Conservation (phyloP, 805 yeast genomes). For the Ogataea trehalophila region DNA sequence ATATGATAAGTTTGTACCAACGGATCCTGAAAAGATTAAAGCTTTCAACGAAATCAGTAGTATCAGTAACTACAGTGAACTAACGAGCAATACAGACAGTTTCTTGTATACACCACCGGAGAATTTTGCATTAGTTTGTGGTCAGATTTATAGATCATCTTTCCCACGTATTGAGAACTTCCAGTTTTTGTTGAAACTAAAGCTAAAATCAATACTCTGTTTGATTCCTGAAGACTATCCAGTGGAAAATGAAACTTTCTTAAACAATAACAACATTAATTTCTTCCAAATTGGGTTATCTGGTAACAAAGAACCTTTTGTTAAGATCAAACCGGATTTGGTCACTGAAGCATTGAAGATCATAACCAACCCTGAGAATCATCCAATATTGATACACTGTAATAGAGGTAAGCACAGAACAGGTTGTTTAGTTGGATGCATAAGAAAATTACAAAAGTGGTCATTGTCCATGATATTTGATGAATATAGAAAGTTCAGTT, state of each 20-base stretch:
- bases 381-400: conserved; percentile 90
- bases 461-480: conserved; percentile 90
- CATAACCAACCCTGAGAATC: conserved; percentile 79
- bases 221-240: conserved; percentile 93
- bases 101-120: conserved; percentile 66
- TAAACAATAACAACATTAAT: conserved; percentile 54
- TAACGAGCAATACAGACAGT: background rate
- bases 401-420: conserved; percentile 96
- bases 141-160: conserved; percentile 76
- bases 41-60: conserved; percentile 7
- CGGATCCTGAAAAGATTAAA: conserved; percentile 18
- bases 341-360: conserved; percentile 79
- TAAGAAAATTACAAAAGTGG: conserved; percentile 88
- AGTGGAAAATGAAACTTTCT: conserved; percentile 60
- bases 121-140: conserved; percentile 81
- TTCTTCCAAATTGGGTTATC: conserved; percentile 88
- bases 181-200: conserved; percentile 54
- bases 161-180: conserved; percentile 88
- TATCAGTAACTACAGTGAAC: conserved; percentile 1
- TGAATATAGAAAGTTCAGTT: conserved; percentile 90
- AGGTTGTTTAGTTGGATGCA: conserved; percentile 92
- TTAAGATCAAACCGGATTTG: conserved; percentile 58
- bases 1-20: conserved; percentile 29
- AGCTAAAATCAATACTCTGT: conserved; percentile 71
- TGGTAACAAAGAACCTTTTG: conserved; percentile 95